These are phyloP conservation scores for Cladosporium colombiae DNA, from an alignment of 2,329 filamentous ascomycete species.

Conservation along the genomic window DNA sequence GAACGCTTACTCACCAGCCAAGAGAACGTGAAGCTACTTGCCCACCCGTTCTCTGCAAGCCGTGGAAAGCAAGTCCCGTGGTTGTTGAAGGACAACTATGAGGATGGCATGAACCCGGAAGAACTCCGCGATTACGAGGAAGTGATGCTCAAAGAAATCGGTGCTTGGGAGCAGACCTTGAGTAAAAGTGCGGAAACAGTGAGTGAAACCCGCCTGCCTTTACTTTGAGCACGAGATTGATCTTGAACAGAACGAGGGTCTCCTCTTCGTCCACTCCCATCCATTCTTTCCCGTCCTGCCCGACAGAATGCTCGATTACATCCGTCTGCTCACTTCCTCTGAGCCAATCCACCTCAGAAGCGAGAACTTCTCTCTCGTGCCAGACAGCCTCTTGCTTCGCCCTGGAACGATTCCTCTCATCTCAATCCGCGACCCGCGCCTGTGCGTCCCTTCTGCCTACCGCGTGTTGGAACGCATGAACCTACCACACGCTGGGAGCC, in stretches of 20 bases:
- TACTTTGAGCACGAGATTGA: neutral
- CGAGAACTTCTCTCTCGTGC: conserved; percentile 34
- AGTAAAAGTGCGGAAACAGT: neutral
- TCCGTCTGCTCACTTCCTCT: neutral
- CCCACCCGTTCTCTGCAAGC: conserved; percentile 9
- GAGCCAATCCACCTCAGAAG: neutral
- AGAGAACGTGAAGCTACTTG: conserved; percentile 14
- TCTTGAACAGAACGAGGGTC: neutral
- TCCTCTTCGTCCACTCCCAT: conserved; percentile 13
- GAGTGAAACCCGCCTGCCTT: neutral
- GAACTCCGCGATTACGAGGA: conserved; percentile 11
- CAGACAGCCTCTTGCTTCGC: conserved; percentile 40
- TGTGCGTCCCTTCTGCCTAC: conserved; percentile 43
- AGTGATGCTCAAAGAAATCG: neutral
- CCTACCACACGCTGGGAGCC: conserved; percentile 20
- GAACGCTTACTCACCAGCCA: conserved; percentile 22
- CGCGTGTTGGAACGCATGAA: conserved; percentile 28
- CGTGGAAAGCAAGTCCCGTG: conserved; percentile 21
- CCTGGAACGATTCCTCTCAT: conserved; percentile 29
- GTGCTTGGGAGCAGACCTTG: neutral
- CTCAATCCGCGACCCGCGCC: conserved; percentile 37
- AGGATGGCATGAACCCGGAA: conserved; percentile 10
- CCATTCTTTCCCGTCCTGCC: conserved; percentile 16
- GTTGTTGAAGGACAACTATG: conserved; percentile 15
- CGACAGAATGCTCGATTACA: conserved; percentile 11